Base-by-base conservation (phyloP, 202 grass and related monocot species). In the Alloteropsis angusta region DNA sequence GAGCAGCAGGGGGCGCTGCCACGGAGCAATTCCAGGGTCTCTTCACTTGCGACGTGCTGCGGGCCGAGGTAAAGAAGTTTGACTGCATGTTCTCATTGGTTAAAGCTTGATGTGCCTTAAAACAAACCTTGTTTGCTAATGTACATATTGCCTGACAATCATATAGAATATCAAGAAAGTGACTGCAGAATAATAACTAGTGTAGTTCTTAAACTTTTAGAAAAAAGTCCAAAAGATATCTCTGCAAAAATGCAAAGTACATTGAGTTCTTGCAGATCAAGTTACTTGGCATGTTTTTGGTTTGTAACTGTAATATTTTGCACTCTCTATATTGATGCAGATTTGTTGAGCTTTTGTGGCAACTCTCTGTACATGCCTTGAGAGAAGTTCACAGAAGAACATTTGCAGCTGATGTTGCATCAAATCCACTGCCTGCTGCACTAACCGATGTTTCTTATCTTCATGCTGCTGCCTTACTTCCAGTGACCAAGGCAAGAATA, bases 321-420 rank as follows among this genome's bases (percentile, higher is more conserved):
- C 65, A 68, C 25, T 54, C 71, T 42, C 10, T 68, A 74, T n/a
- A 60, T 41, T 35, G 32, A 58, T 88, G 82, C 92, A 99, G 96
- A 85, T 99, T 99, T 89, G 92, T 99, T 59, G 96, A 99, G 88
- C 96, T 99, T 84, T 88, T 99, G 60, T 99, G 96, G 96, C 96
- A 99, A 84, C 92, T 99, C 63, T 99, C 96, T 50, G 96, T 96
- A 73, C 92, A 99, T 82, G 89, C 92, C 72, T 84, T 99, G 85
- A 93, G 96, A 71, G 96, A 99, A 79, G 96, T 99, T 66, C 90
- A 99, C 85, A 93, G 91, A 80, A 83, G 96, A 88, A 91, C 85
- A 70, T 99, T 96, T 89, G 81, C 79, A 42, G 88, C 90, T 80
- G 96, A 99, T 48, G 84, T 87, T 13, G 84, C 90, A 66, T 91